Conservation (phyloP, 1,139 yeast genomes). For the Blastobotrys ciferrii region DNA sequence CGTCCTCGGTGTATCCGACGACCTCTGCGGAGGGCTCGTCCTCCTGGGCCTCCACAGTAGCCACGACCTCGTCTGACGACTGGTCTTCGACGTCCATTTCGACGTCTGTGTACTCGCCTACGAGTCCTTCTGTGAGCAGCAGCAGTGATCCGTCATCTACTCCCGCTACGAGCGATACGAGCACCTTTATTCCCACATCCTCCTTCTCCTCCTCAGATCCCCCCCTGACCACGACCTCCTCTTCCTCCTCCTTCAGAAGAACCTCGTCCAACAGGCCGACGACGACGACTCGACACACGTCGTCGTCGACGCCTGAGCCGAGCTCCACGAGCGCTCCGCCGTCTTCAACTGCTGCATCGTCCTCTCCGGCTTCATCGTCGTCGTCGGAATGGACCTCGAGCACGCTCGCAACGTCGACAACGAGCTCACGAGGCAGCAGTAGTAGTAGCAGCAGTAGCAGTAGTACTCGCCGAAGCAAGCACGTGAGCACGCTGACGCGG, state of each 20-base stretch:
- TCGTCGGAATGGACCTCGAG: not conserved
- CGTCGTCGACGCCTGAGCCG: not conserved
- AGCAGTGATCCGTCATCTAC: too few relatives aligned
- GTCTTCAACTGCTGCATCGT: constrained; percentile 4
- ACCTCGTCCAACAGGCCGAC: not conserved
- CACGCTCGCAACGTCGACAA: not conserved
- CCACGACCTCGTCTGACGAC: not conserved
- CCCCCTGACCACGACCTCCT: not conserved
- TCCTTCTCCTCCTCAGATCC: not conserved
- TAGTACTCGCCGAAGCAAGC: constrained; percentile 3
- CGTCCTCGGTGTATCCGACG: too few relatives aligned
- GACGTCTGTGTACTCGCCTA: not conserved
- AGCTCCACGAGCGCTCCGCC: constrained; percentile 6
- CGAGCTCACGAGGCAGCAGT: not conserved
- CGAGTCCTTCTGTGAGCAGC: not conserved
- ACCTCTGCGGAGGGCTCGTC: too few relatives aligned
- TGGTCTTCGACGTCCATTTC: not conserved
- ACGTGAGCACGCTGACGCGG: constrained; percentile 2
- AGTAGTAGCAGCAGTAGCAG: not conserved
- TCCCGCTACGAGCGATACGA: too few relatives aligned
- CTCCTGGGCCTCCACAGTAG: constrained; percentile 1
- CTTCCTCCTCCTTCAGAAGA: not conserved
- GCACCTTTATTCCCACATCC: constrained; percentile 3
- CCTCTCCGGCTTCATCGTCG: not conserved
- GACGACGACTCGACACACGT: not conserved